These are phyloP conservation scores for Camellia japonica DNA, from an alignment of 148 eudicot species.

Conservation along the genomic window DNA sequence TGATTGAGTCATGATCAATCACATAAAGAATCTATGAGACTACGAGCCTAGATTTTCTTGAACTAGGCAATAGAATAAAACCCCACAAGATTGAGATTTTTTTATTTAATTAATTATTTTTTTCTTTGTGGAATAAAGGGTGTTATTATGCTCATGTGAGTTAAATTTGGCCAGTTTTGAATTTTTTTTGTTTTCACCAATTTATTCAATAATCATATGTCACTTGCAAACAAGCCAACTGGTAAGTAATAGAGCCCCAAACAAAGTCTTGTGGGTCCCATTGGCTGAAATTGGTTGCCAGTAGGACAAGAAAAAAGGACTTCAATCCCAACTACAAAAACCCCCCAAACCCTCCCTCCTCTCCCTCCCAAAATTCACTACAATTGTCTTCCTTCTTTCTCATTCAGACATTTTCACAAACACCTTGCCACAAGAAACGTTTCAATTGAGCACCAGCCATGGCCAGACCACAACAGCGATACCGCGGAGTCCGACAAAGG, in stretches of 20 bases:
- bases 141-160: neutral
- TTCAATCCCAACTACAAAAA: neutral
- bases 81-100: neutral
- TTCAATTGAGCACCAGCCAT: slow-evolving; percentile 21
- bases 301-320: neutral
- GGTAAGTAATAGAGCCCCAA: neutral
- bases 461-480: slow-evolving; percentile 76
- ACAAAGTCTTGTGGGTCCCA: neutral
- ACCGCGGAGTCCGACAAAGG: slow-evolving; percentile 75
- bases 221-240: neutral
- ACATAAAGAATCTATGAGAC: neutral
- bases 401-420: neutral
- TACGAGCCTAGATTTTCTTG: neutral
- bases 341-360: neutral
- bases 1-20: neutral
- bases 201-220: slow-evolving; percentile 2
- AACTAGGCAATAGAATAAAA: neutral
- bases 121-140: neutral
- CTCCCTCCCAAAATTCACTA: neutral
- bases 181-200: neutral
- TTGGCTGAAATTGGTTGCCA: slow-evolving; percentile 3
- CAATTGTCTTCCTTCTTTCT: neutral
- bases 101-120: no score
- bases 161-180: slow-evolving; percentile 1
- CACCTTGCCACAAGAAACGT: neutral